phyloP scores from a whole-genome alignment of 306 rosid species.

The Clitoria ternatea region DNA sequence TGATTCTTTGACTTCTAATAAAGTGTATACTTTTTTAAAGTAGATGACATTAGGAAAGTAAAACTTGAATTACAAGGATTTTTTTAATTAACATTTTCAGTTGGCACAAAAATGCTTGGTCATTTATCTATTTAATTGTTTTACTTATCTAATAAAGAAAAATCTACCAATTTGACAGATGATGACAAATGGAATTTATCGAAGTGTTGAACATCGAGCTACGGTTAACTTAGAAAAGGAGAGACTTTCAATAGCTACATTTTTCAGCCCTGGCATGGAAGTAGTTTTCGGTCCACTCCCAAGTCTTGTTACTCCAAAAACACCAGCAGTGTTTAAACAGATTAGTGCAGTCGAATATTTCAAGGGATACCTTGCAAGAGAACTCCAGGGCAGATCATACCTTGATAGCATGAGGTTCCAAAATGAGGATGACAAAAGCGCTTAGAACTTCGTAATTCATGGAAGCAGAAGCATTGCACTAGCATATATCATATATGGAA shows the following conservation, averaged over 20 bases:
- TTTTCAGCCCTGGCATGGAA: conserved; percentile 17
- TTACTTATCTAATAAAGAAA: too few species aligned
- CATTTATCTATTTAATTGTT: too few species aligned
- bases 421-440: not conserved
- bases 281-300: conserved; percentile 35
- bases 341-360: conserved; percentile 11
- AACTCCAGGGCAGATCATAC: conserved; percentile 35
- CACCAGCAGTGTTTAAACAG: conserved; percentile 17
- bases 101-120: too few species aligned
- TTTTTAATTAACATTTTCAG: too few species aligned
- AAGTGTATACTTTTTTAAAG: too few species aligned
- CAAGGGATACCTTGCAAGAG: not conserved
- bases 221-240: conserved; percentile 34
- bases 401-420: conserved; percentile 25
- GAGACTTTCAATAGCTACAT: conserved; percentile 45
- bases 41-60: too few species aligned
- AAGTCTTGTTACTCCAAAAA: conserved; percentile 27
- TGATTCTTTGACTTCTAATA: too few species aligned
- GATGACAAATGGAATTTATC: conserved; percentile 35
- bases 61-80: too few species aligned
- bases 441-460: not conserved
- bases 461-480: too few species aligned
- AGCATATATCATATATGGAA: too few species aligned
- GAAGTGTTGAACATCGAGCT: conserved; percentile 38
- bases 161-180: conserved; percentile 31